Base-by-base conservation (phyloP, 2,329 filamentous ascomycete species). In the Sordariomycetes sp. region DNA sequence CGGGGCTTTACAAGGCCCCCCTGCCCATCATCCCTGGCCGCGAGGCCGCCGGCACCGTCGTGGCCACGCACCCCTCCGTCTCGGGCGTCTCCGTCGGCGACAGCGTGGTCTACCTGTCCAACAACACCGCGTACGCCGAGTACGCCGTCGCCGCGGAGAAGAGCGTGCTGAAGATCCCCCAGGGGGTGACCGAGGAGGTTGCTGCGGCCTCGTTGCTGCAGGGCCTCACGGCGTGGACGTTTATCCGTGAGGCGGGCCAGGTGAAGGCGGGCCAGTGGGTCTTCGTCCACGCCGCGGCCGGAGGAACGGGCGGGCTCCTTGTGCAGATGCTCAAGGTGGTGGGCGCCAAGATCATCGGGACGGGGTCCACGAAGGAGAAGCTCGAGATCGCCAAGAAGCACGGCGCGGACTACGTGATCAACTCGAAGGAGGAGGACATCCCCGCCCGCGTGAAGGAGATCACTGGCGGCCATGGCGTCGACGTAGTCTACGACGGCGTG, bases 401-500 rank as follows among this genome's bases (percentile, higher is more conserved):
- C 65, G 90, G 90, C 7, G 90, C 89, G 0, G 81, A 85, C 65
- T 83, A 86, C 63, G 74, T 87, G 59, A 78, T 96, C 64, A 53
- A 59, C 34, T 60, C 61, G 14, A 71, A 71, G 51, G 70, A 74
- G 35, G 83, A 86, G 54, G 77, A 80, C 61, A 74, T 87, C 25
- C 80, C 80, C 59, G 71, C 70, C 43, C 77, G 80, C 67, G 85
- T 90, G 6, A 75, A 79, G 65, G 79, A 88, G 68, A 83, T 89
- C 54, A 96, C 90, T 0, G 81, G 77, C 1, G 87, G 87, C 0
- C 74, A 83, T 60, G 92, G 92, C 8, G 85, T 87, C 2, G 81
- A 83, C 62, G 90, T 86, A 11, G 87, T 96, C 32, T 95, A 90
- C 68, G 91, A 96, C 68, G 88, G 89, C 6, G 89, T 96, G 2